Percentiles rank a stretch among this genome's conserved stretches.
phyloP scores from a whole-genome alignment of 2,329 filamentous ascomycete genomes.

The Fusarium succisae region DNA sequence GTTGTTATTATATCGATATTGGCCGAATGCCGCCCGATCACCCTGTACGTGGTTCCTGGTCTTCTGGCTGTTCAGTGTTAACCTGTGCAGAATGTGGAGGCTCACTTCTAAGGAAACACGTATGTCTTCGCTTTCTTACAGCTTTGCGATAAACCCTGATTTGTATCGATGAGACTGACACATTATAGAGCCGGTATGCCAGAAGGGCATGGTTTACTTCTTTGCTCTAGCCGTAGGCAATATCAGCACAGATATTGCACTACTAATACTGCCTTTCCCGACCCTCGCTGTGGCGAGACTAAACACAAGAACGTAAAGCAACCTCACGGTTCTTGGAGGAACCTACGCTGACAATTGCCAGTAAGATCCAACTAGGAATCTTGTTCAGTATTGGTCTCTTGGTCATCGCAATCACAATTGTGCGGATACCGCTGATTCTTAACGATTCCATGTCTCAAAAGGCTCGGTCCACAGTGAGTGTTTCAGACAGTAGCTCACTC shows the following conservation, averaged over 20 bases:
- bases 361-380: conserved; percentile 26
- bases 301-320: conserved; percentile 8
- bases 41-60: conserved; percentile 13
- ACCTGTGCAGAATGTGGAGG: conserved; percentile 12
- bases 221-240: conserved; percentile 40
- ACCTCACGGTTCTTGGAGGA: too few species aligned
- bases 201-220: conserved; percentile 33
- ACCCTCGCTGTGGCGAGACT: conserved; percentile 25
- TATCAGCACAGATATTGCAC: conserved; percentile 41
- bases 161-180: neutral
- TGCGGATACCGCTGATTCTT: conserved; percentile 43
- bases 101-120: neutral
- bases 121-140: neutral
- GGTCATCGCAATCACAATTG: conserved; percentile 39
- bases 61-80: neutral
- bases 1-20: conserved; percentile 37
- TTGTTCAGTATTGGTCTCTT: conserved; percentile 40
- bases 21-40: conserved; percentile 38
- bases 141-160: neutral
- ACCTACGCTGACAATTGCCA: neutral
- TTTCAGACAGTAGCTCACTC: too few species aligned
- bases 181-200: neutral
- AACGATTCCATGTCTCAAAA: conserved; percentile 40
- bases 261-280: conserved; percentile 42
- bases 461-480: neutral